These are phyloP conservation scores for Colletotrichum sp. DNA, from an alignment of 2,329 filamentous ascomycete species.

Conservation along the genomic window DNA sequence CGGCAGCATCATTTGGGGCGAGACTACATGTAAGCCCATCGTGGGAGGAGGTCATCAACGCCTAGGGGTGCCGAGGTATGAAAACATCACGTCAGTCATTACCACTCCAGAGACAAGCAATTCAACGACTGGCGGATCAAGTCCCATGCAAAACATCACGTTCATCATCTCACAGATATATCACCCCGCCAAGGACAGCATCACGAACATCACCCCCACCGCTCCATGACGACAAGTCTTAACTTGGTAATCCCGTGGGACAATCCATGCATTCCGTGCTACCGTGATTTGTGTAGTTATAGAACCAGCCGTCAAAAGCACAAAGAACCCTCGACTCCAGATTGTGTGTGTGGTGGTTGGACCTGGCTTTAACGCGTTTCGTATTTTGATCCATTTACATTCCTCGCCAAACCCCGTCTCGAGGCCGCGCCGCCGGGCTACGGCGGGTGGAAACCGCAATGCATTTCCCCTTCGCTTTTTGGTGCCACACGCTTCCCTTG, in stretches of 20 bases:
- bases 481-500: not conserved
- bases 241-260: constrained; percentile 22
- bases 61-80: fast-evolving
- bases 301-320: constrained; percentile 25
- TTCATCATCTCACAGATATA: not conserved
- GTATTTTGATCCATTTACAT: constrained; percentile 8
- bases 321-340: constrained; percentile 26
- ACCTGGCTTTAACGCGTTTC: not conserved
- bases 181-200: not conserved
- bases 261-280: constrained; percentile 28
- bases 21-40: not conserved
- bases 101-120: too few species aligned
- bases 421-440: not conserved
- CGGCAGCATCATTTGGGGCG: not conserved
- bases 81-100: fast-evolving
- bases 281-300: constrained; percentile 25
- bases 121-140: too few species aligned
- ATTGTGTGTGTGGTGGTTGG: constrained; percentile 2
- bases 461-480: too few species aligned
- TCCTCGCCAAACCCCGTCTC: not conserved
- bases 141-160: not conserved
- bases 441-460: too few species aligned
- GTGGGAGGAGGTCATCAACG: not conserved
- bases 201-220: not conserved
- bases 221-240: not conserved